phyloP scores from a whole-genome alignment of 2,329 filamentous ascomycete species.

The Phaeomoniella chlamydospora region DNA sequence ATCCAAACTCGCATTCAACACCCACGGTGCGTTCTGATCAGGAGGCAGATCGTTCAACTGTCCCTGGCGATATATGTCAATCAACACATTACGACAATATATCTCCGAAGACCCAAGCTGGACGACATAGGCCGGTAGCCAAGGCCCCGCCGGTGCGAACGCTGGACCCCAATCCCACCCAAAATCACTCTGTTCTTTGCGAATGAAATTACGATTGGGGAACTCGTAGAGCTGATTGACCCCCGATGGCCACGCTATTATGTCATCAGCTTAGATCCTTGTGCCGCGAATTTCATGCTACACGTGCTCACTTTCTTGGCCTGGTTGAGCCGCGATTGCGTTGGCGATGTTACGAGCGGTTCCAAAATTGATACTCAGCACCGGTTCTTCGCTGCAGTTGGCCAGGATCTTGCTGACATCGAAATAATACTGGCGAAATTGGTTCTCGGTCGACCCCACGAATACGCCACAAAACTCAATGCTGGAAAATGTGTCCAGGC shows the following conservation, averaged over 20 bases:
- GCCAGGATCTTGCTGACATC: slow-evolving; percentile 34
- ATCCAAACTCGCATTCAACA: slow-evolving; percentile 47
- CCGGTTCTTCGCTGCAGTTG: slow-evolving; percentile 23
- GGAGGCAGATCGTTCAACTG: slow-evolving; percentile 45
- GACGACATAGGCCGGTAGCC: slow-evolving; percentile 43
- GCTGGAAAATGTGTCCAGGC: slow-evolving; percentile 45
- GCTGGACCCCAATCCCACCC: slow-evolving; percentile 52
- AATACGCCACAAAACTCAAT: slow-evolving; percentile 39
- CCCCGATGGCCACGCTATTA: no score
- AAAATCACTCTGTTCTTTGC: slow-evolving; percentile 49
- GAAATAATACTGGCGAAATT: slow-evolving; percentile 48
- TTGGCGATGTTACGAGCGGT: slow-evolving; percentile 40
- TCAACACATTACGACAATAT: slow-evolving; percentile 36
- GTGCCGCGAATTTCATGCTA: no score
- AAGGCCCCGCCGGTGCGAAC: slow-evolving; percentile 48
- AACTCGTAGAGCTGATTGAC: slow-evolving; percentile 34
- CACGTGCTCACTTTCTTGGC: no score
- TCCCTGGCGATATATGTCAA: slow-evolving; percentile 44
- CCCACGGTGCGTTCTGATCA: slow-evolving; percentile 41
- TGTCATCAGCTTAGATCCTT: no score
- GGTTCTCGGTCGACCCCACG: slow-evolving; percentile 44
- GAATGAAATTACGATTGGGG: slow-evolving; percentile 38
- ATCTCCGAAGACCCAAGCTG: slow-evolving; percentile 30
- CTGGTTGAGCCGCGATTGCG: slow-evolving; percentile 34
- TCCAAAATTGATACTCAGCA: slow-evolving; percentile 39